phyloP scores from a whole-genome alignment of 192 early-diverging fungal species.

The Diversispora eburnea region DNA sequence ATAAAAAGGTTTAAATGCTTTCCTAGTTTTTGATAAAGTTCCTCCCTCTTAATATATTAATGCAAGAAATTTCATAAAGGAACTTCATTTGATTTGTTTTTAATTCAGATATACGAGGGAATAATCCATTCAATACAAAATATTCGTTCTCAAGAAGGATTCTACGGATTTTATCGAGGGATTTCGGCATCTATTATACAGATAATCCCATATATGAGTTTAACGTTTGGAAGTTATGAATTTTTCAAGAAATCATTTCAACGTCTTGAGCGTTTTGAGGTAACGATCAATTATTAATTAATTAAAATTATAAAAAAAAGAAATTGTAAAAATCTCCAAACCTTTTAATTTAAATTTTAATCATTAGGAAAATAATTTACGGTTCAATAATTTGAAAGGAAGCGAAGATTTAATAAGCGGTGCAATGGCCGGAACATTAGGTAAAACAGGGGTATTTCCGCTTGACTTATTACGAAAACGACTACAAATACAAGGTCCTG shows the following conservation, averaged over 20 bases:
- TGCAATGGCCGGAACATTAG: constrained; percentile 72
- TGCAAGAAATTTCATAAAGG: not conserved
- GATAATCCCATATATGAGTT: constrained; percentile 94
- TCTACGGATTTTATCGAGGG: constrained; percentile 83
- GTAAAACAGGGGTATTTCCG: constrained; percentile 86
- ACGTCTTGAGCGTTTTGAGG: constrained; percentile 21
- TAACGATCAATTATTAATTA: constrained; percentile 13
- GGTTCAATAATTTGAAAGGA: constrained; percentile 28
- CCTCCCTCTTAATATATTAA: not conserved
- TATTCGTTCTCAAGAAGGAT: constrained; percentile 72
- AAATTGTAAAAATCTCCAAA: too few relatives aligned
- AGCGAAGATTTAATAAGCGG: constrained; percentile 73
- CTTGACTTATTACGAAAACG: constrained; percentile 83
- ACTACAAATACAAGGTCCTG: constrained; percentile 54
- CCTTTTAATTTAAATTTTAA: too few relatives aligned
- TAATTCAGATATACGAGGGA: constrained; percentile 60
- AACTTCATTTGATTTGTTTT: not conserved
- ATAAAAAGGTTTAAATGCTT: constrained; percentile 36
- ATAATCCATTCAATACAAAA: constrained; percentile 59
- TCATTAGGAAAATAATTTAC: constrained; percentile 30
- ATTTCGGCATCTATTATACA: constrained; percentile 75
- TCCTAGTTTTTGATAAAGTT: too few relatives aligned
- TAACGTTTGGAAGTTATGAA: constrained; percentile 68
- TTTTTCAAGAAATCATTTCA: constrained; percentile 2
- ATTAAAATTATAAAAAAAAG: too few relatives aligned